These are phyloP conservation scores for Tephrocybe sp. DNA, from an alignment of 768 basidiomycete genomes.

Conservation along the genomic window DNA sequence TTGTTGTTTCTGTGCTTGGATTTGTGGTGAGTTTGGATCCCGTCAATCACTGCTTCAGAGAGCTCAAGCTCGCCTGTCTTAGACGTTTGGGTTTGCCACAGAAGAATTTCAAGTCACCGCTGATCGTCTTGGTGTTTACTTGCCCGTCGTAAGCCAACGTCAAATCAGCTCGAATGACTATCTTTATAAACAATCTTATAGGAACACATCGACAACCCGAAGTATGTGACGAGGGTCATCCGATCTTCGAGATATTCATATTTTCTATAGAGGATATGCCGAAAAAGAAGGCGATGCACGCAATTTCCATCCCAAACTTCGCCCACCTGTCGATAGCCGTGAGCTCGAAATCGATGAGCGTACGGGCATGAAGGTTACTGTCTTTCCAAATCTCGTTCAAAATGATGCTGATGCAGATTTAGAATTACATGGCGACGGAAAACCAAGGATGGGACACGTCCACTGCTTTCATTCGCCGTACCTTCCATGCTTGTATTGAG, in stretches of 20 bases:
- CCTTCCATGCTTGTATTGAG: slow-evolving; percentile 66
- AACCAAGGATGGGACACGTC: slow-evolving; percentile 73
- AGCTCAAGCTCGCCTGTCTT: neutral
- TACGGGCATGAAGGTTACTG: slow-evolving; percentile 74
- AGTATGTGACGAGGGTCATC: slow-evolving; percentile 32
- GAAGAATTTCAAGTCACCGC: slow-evolving; percentile 71
- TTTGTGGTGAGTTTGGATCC: slow-evolving; percentile 42
- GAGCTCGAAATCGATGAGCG: slow-evolving; percentile 77
- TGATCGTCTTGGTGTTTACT: slow-evolving; percentile 74
- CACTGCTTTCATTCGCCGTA: slow-evolving; percentile 63
- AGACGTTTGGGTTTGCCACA: slow-evolving; percentile 67
- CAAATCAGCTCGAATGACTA: neutral
- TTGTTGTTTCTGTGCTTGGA: slow-evolving; percentile 57
- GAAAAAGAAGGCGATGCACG: slow-evolving; percentile 72
- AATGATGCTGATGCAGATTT: neutral
- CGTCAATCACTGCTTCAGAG: neutral
- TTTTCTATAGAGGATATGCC: slow-evolving; percentile 55
- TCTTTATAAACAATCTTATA: slow-evolving; percentile 13
- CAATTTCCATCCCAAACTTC: slow-evolving; percentile 65
- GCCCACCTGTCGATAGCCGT: slow-evolving; percentile 68
- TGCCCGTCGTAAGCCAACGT: slow-evolving; percentile 54
- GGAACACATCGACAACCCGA: slow-evolving; percentile 83
- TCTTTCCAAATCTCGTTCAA: neutral
- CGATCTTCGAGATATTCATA: neutral
- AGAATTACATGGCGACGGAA: slow-evolving; percentile 82